These are phyloP conservation scores for Thelonectria discophora DNA, from an alignment of 2,329 filamentous ascomycete genomes.

Conservation along the genomic window DNA sequence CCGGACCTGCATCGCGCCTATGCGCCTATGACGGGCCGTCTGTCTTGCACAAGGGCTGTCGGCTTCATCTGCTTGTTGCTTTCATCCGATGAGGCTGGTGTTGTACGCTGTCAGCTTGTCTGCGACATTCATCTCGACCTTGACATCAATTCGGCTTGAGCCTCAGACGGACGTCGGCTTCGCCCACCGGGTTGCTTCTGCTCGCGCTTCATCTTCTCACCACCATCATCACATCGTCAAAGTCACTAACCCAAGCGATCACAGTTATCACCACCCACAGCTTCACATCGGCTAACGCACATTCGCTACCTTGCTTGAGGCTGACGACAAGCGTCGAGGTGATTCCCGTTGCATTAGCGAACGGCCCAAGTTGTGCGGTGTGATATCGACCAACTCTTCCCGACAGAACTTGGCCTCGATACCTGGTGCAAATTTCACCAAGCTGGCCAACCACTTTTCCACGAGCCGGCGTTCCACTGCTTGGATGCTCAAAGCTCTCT, in stretches of 20 bases:
- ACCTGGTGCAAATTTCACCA: not conserved
- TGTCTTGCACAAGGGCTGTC: not conserved
- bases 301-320: not conserved
- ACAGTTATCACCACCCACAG: no score
- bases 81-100: not conserved
- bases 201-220: not conserved
- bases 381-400: not conserved
- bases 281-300: not conserved
- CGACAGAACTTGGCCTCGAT: not conserved
- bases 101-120: not conserved
- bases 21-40: not conserved
- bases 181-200: not conserved
- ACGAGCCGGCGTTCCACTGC: not conserved
- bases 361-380: not conserved
- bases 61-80: not conserved
- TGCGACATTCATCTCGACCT: no score
- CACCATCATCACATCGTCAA: not conserved
- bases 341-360: conserved; percentile 3
- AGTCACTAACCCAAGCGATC: not conserved
- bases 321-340: not conserved
- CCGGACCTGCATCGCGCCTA: not conserved
- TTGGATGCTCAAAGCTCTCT: not conserved
- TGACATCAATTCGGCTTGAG: no score
- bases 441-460: not conserved
- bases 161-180: no score